phyloP scores from a whole-genome alignment of 192 early-diverging fungal species.

The Mortierella antarctica region DNA sequence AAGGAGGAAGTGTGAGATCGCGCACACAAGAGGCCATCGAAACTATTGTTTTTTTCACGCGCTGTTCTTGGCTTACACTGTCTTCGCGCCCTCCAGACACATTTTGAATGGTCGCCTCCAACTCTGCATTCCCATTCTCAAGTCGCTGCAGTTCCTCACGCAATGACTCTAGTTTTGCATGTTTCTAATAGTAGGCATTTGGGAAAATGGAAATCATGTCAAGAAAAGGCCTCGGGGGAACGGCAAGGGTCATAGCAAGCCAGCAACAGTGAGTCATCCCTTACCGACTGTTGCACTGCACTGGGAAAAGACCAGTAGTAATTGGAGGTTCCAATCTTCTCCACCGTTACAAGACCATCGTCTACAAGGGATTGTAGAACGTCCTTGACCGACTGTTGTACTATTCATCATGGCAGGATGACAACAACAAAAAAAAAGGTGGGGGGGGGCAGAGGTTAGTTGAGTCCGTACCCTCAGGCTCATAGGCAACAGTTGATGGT shows the following conservation, averaged over 20 bases:
- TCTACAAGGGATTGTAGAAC: conserved; percentile 85
- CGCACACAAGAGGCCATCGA: neutral
- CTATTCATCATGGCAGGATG: conserved; percentile 48
- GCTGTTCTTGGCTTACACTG: conserved; percentile 55
- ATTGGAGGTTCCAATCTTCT: conserved; percentile 92
- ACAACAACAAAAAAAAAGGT: neutral
- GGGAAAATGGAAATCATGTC: neutral
- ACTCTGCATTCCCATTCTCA: conserved; percentile 55
- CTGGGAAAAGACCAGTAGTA: conserved; percentile 94
- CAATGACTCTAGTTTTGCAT: conserved; percentile 61
- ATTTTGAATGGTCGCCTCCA: conserved; percentile 57
- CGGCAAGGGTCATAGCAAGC: neutral
- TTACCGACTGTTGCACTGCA: conserved; percentile 65
- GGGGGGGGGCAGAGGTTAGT: neutral
- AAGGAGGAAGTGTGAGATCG: neutral
- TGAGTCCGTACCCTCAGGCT: neutral
- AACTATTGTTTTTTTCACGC: neutral
- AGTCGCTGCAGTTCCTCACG: conserved; percentile 61
- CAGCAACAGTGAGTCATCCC: conserved; percentile 2
- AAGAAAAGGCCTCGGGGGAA: conserved; percentile 2
- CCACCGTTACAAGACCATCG: conserved; percentile 79
- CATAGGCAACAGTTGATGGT: neutral
- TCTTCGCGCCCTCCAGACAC: conserved; percentile 73
- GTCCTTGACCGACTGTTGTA: conserved; percentile 83
- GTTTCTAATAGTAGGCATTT: conserved; percentile 48